Conservation (phyloP, 306 rosid species). For the Comarum palustre region DNA sequence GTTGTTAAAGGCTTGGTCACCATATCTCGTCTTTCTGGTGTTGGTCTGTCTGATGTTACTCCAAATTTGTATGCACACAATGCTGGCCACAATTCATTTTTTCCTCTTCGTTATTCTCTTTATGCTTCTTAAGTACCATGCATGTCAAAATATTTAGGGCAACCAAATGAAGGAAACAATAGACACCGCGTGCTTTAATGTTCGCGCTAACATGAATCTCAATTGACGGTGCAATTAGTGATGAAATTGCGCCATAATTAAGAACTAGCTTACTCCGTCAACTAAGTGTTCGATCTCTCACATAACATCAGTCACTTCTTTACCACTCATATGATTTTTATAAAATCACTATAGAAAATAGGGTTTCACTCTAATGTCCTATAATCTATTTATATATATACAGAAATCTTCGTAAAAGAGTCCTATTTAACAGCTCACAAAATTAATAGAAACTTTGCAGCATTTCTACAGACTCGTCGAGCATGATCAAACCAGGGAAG, state of each 20-base stretch:
- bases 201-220: neutral
- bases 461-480: neutral
- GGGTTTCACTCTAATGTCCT: too few species aligned
- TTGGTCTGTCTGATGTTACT: conserved; percentile 28
- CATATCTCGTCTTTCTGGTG: conserved; percentile 16
- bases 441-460: neutral
- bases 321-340: too few species aligned
- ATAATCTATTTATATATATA: too few species aligned
- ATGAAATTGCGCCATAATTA: too few species aligned
- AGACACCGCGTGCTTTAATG: too few species aligned
- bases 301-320: neutral
- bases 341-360: too few species aligned
- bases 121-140: neutral
- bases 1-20: conserved; percentile 22
- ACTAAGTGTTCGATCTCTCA: neutral
- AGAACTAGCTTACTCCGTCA: neutral
- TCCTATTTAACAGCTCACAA: neutral
- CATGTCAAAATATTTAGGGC: neutral
- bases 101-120: neutral
- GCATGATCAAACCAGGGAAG: neutral
- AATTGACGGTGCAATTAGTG: neutral
- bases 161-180: neutral
- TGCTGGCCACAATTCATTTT: conserved; percentile 29
- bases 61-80: conserved; percentile 29
- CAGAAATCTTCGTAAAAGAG: neutral